A percentile compares a stretch with the other conserved stretches of the same genome.
phyloP scores from a whole-genome alignment of 257 asterid genomes.

The Datura wrightii region DNA sequence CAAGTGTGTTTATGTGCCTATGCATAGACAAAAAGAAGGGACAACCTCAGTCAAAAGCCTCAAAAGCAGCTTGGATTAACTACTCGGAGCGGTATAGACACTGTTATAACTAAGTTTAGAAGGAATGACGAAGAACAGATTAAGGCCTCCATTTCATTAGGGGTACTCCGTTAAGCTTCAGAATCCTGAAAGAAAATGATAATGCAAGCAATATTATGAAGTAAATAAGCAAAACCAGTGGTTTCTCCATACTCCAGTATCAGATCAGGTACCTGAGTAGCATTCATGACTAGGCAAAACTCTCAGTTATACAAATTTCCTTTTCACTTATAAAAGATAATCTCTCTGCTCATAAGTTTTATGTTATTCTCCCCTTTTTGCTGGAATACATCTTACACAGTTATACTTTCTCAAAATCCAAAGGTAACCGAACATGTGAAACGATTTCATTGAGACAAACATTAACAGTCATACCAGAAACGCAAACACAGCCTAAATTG shows the following conservation, averaged over 20 bases:
- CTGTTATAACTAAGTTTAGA: neutral
- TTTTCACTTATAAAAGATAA: neutral
- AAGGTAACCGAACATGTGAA: neutral
- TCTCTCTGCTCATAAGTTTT: neutral
- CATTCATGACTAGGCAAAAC: neutral
- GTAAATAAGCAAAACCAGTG: neutral
- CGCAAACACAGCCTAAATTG: neutral
- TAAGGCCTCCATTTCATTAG: neutral
- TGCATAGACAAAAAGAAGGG: neutral
- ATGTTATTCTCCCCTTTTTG: neutral
- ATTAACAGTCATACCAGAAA: too few relatives aligned
- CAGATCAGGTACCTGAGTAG: constrained; percentile 2
- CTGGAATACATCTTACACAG: neutral
- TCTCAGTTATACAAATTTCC: neutral
- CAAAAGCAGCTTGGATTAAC: constrained; percentile 17
- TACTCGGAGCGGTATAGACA: neutral
- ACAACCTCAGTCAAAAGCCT: neutral
- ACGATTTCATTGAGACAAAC: too few relatives aligned
- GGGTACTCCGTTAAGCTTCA: neutral
- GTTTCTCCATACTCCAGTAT: neutral
- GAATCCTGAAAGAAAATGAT: neutral
- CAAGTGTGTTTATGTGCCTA: constrained; percentile 88
- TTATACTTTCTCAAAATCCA: constrained; percentile 30
- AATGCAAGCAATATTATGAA: constrained; percentile 3
- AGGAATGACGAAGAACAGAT: neutral